phyloP scores from a whole-genome alignment of 139 green algal species.

The Eudorina sp. region DNA sequence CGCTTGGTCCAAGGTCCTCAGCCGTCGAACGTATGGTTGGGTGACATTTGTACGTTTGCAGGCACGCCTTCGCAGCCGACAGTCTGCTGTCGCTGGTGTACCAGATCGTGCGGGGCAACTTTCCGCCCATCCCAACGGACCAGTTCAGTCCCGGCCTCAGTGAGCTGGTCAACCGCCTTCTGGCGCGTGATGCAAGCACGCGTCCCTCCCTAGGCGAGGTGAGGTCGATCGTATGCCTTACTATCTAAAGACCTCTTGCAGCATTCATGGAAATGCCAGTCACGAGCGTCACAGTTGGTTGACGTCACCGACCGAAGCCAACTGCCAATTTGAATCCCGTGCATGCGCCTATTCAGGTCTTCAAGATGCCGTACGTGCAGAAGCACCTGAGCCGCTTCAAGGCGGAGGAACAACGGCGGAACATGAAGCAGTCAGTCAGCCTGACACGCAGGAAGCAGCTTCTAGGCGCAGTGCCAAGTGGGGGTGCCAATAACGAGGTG shows the following conservation, averaged over 20 bases:
- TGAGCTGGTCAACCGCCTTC: conserved; percentile 62
- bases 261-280: no score
- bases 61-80: conserved; percentile 79
- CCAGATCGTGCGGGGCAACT: conserved; percentile 77
- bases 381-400: conserved; percentile 65
- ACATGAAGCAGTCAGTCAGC: conserved; percentile 48
- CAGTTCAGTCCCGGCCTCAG: conserved; percentile 57
- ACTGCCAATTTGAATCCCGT: no score
- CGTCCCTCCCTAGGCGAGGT: conserved; percentile 68
- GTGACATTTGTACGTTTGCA: no score
- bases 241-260: no score
- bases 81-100: conserved; percentile 76
- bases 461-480: conserved; percentile 13
- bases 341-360: conserved; percentile 57
- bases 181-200: conserved; percentile 56
- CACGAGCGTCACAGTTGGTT: no score
- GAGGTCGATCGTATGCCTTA: no score
- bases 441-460: conserved; percentile 40
- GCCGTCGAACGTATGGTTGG: no score
- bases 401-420: conserved; percentile 42
- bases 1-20: no score
- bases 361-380: conserved; percentile 69
- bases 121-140: conserved; percentile 64
- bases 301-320: no score
- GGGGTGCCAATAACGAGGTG: background rate